Conservation (phyloP, 257 asterid species). For the Linderniella brevidens region DNA sequence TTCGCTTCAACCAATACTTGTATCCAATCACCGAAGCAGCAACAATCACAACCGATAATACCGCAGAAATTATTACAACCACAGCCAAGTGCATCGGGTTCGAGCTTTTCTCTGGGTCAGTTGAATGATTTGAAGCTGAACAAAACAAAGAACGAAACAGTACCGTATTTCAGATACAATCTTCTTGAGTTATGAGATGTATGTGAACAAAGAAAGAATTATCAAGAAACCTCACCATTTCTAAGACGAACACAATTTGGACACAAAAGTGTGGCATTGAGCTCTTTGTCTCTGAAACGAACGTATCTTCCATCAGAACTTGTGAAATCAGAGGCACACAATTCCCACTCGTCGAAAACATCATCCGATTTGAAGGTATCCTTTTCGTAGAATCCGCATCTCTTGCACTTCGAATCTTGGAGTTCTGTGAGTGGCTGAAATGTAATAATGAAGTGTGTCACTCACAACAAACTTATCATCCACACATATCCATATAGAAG, state of each 20-base stretch:
- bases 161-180: not conserved
- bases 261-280: conserved; percentile 22
- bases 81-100: conserved; percentile 27
- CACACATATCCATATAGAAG: too few relatives aligned
- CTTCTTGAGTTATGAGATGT: not conserved
- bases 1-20: conserved; percentile 41
- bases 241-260: conserved; percentile 16
- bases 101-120: conserved; percentile 12
- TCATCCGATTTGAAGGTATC: conserved; percentile 30
- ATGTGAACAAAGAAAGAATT: too few relatives aligned
- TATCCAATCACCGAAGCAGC: conserved; percentile 18
- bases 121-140: conserved; percentile 23
- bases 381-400: conserved; percentile 58
- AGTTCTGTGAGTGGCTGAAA: conserved; percentile 51
- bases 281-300: conserved; percentile 15
- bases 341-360: conserved; percentile 61
- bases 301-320: conserved; percentile 25
- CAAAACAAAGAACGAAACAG: conserved; percentile 1
- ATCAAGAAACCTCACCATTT: conserved; percentile 11
- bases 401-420: conserved; percentile 36
- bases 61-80: conserved; percentile 14
- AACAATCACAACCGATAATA: conserved; percentile 13
- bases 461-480: not conserved
- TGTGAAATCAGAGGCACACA: conserved; percentile 51
- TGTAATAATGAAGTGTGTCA: conserved; percentile 11